phyloP scores from a whole-genome alignment of 2,329 filamentous ascomycete species.

The Paecilomyces variotii region DNA sequence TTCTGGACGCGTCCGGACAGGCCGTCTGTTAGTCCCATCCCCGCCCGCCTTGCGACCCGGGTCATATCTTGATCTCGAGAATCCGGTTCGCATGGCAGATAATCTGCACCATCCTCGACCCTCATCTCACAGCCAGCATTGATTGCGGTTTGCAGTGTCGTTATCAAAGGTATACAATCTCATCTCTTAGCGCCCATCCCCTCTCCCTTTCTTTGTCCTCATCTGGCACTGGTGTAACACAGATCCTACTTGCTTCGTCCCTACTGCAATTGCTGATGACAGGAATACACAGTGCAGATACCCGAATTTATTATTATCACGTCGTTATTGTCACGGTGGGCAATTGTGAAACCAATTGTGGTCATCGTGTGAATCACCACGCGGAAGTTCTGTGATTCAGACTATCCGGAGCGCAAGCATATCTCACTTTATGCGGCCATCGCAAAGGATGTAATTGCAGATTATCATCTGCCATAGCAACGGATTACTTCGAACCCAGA shows the following conservation, averaged over 20 bases:
- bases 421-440: neutral
- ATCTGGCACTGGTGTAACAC: neutral
- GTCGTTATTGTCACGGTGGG: neutral
- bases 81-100: neutral
- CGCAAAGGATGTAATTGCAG: constrained; percentile 1
- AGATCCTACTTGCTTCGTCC: neutral
- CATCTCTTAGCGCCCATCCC: neutral
- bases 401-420: neutral
- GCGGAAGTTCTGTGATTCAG: neutral
- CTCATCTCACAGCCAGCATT: neutral
- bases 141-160: neutral
- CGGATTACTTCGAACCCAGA: neutral
- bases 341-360: no score
- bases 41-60: neutral
- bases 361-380: neutral
- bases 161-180: neutral
- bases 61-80: neutral
- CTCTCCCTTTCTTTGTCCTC: neutral
- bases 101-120: neutral
- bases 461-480: neutral
- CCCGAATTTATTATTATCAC: neutral
- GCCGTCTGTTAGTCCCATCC: neutral
- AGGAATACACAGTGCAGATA: neutral
- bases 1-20: neutral
- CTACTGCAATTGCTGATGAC: neutral